Percentiles rank a stretch among this genome's conserved stretches.
Conservation (phyloP, 129 eudicot species). For the Saussurea involucrata region DNA sequence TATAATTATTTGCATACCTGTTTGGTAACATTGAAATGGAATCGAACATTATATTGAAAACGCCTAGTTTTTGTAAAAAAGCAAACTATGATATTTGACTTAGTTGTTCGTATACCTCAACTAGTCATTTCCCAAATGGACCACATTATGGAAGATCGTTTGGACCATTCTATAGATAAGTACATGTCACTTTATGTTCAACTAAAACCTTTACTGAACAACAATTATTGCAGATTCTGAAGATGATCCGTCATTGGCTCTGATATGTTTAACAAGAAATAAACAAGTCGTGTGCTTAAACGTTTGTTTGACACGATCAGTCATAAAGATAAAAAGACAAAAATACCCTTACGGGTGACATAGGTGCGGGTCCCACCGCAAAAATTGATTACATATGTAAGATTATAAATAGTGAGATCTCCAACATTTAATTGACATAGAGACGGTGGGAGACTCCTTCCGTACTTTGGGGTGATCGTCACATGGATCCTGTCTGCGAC, state of each 20-base stretch:
- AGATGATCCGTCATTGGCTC: not conserved
- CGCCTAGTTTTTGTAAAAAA: not conserved
- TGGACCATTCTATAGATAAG: not conserved
- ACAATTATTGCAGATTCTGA: not conserved
- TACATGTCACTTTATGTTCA: not conserved
- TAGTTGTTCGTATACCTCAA: not conserved
- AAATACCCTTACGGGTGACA: not conserved
- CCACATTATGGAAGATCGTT: not conserved
- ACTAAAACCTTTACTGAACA: not conserved
- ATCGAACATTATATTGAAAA: not conserved
- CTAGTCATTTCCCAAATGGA: not conserved
- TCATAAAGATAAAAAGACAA: not conserved
- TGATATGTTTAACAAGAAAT: not conserved
- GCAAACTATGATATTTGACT: not conserved
- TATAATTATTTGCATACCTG: not conserved
- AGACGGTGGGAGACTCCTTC: slow-evolving; percentile 19
- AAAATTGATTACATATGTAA: too few species aligned
- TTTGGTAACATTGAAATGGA: not conserved
- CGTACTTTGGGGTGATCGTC: slow-evolving; percentile 31
- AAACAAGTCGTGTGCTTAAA: not conserved
- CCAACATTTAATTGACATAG: slow-evolving; percentile 6
- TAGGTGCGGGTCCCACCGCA: too few species aligned
- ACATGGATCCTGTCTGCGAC: slow-evolving; percentile 34
- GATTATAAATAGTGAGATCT: not conserved
- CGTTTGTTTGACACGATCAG: not conserved